Conservation (phyloP, 495 filamentous ascomycete species). For the Penicillium desertorum region DNA sequence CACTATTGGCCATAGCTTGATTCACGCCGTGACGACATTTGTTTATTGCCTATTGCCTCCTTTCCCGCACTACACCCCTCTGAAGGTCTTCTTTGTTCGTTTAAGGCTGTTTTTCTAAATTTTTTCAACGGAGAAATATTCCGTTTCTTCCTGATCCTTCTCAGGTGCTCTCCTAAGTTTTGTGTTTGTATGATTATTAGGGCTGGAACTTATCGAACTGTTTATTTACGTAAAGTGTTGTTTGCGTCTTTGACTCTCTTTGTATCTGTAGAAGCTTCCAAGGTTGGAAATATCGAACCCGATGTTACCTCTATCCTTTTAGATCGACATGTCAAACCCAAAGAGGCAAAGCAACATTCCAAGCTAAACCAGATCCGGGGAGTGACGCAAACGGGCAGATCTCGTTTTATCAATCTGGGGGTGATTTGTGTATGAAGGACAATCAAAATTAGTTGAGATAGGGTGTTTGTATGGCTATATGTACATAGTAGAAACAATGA, state of each 20-base stretch:
- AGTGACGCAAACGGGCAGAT: constrained; percentile 35
- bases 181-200: constrained; percentile 18
- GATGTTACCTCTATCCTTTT: constrained; percentile 25
- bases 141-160: neutral
- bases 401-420: neutral
- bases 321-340: constrained; percentile 31
- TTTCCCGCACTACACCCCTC: constrained; percentile 9
- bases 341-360: constrained; percentile 32
- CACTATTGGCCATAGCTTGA: constrained; percentile 8
- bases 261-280: neutral
- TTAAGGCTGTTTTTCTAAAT: neutral
- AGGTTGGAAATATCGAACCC: neutral
- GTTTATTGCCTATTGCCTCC: constrained; percentile 11
- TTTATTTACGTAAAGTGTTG: constrained; percentile 27
- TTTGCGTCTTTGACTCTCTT: constrained; percentile 21
- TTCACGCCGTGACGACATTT: constrained; percentile 33
- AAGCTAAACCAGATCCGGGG: constrained; percentile 38
- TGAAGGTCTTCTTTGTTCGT: neutral
- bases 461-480: neutral
- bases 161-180: neutral
- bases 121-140: neutral
- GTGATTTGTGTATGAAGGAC: neutral
- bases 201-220: constrained; percentile 6
- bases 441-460: neutral
- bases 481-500: neutral